phyloP scores from a whole-genome alignment of 768 basidiomycete genomes.

The Jaapia argillacea region DNA sequence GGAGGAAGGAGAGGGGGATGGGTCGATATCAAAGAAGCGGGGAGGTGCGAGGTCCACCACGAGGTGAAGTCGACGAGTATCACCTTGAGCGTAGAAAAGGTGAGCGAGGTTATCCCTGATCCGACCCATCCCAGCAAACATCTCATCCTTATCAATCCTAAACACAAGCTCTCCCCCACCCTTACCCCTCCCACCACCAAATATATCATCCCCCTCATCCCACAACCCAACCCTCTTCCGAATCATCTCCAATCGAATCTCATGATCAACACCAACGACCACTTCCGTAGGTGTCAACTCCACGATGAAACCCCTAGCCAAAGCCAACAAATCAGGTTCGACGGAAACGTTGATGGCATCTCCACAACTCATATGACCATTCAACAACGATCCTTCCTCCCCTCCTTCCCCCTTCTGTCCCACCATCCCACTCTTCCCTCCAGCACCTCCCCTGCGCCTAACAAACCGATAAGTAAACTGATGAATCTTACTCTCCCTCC shows the following conservation, averaged over 20 bases:
- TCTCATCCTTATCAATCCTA: slow-evolving; percentile 91
- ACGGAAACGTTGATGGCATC: slow-evolving; percentile 86
- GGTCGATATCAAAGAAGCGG: slow-evolving; percentile 36
- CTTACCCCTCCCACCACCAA: slow-evolving; percentile 7
- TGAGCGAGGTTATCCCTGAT: slow-evolving; percentile 87
- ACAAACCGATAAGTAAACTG: slow-evolving; percentile 70
- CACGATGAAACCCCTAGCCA: slow-evolving; percentile 77
- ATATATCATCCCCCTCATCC: slow-evolving; percentile 8
- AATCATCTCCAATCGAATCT: slow-evolving; percentile 43
- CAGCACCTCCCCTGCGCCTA: no score
- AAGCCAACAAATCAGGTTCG: slow-evolving; percentile 76
- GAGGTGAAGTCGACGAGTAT: slow-evolving; percentile 53
- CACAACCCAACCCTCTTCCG: slow-evolving; percentile 10
- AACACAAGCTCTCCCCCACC: slow-evolving; percentile 35
- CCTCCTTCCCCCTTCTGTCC: no score
- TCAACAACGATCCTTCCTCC: slow-evolving; percentile 38
- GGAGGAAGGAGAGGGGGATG: background rate
- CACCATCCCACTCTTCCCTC: no score
- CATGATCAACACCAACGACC: slow-evolving; percentile 77
- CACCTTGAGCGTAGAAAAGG: slow-evolving; percentile 75
- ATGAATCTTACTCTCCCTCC: slow-evolving; percentile 51
- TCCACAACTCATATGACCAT: slow-evolving; percentile 66
- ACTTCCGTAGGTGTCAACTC: slow-evolving; percentile 56
- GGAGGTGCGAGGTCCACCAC: slow-evolving; percentile 78
- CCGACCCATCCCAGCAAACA: slow-evolving; percentile 76